Base-by-base conservation (phyloP, 257 asterid genomes). In the Jacaranda copaia region DNA sequence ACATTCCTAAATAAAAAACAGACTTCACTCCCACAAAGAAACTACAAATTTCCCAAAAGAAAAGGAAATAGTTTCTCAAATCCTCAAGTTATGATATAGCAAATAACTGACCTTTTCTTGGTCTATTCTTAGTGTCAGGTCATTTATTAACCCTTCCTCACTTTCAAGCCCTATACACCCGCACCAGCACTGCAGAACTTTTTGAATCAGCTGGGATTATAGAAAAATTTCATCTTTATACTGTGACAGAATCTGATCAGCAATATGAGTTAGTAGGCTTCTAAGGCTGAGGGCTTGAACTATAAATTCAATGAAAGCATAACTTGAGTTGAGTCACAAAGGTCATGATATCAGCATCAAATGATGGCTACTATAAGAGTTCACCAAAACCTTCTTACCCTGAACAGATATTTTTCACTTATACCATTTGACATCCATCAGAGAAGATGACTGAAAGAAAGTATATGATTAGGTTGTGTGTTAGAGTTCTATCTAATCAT, bases 151-250 rank as follows among this genome's bases (percentile, higher is more conserved):
- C 8, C 60, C 53, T 55, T 13, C 49, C 9, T 15, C 52, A 4
- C n/a, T 55, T 7, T 25, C 19, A 40, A 2, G 16, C 12, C 60
- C 55, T 38, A 14, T 14, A 64, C 46, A 42, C 46, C 20, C 8
- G 32, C 32, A 39, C 49, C 57, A 20, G 36, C 18, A 45, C 49
- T 16, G 55, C 40, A 12, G 68, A 48, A 59, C 48, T 16, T 62
- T 55, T 51, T 25, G 62, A 59, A 42, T 43, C 25, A 46, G 63
- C 70, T 25, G 63, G 25, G 69, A 56, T 42, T 16, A 68, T 70
- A 58, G 25, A 76, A 46, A 8, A 53, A 38, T 15, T 16, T 1
- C 20, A 25, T 15, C 38, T 38, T 18, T 70, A 25, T 49, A 10
- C n/a, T 5, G n/a, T 15, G 63, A 8, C 16, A 15, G 49, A 36